Conservation (phyloP, 2,329 filamentous ascomycete genomes). For the Albifimbria verrucaria region DNA sequence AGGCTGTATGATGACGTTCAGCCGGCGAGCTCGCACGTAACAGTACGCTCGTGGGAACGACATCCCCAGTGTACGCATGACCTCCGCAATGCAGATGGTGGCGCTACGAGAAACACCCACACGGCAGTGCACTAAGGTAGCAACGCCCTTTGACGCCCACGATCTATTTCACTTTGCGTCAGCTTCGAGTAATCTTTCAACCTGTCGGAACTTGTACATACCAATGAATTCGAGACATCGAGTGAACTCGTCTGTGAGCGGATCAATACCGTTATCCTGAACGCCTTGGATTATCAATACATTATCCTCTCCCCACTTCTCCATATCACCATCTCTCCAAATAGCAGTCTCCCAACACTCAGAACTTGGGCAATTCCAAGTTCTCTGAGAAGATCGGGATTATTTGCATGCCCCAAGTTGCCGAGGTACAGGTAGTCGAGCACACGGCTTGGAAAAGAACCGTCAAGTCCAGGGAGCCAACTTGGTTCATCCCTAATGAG, state of each 20-base stretch:
- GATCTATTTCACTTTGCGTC: constrained; percentile 51
- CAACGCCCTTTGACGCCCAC: constrained; percentile 73
- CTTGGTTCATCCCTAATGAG: constrained; percentile 60
- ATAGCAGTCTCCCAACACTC: constrained; percentile 87
- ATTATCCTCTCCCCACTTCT: constrained; percentile 74
- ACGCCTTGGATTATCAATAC: constrained; percentile 79
- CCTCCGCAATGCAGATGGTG: constrained; percentile 98
- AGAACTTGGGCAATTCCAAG: constrained; percentile 85
- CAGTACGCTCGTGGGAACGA: constrained; percentile 94
- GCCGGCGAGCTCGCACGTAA: constrained; percentile 83
- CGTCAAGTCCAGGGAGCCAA: constrained; percentile 83
- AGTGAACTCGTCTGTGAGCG: constrained; percentile 80
- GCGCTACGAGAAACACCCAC: constrained; percentile 94
- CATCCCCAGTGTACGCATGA: constrained; percentile 78
- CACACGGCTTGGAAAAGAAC: constrained; percentile 84
- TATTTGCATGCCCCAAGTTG: constrained; percentile 91
- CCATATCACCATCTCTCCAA: constrained; percentile 70
- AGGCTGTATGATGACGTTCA: constrained; percentile 98
- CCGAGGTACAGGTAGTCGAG: constrained; percentile 95
- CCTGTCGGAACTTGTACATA: constrained; percentile 43
- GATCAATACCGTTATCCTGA: constrained; percentile 96
- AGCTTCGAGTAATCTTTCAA: constrained; percentile 5
- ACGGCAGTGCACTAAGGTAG: constrained; percentile 92
- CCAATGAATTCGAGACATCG: constrained; percentile 89
- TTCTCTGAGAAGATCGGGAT: constrained; percentile 74